phyloP scores from a whole-genome alignment of 768 basidiomycete genomes.

The Suillus spraguei region DNA sequence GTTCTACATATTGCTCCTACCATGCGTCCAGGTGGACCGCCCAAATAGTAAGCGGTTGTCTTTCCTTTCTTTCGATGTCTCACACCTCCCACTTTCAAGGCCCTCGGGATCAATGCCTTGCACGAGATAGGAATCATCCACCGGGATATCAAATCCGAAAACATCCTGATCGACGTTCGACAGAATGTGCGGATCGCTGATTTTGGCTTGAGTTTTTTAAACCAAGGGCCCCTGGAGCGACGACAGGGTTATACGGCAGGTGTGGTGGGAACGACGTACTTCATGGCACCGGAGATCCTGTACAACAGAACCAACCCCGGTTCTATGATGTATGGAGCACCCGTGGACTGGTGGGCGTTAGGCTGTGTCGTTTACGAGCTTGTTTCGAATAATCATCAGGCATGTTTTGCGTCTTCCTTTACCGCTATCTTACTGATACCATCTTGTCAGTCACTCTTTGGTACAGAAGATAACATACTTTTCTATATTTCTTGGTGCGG shows the following conservation, averaged over 20 bases:
- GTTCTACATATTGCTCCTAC: slow-evolving; percentile 16
- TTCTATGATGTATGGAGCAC: neutral
- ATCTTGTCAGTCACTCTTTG: neutral
- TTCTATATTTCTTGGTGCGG: neutral
- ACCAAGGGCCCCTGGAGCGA: neutral
- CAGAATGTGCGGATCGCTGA: neutral
- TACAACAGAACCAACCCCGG: neutral
- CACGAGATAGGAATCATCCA: slow-evolving; percentile 67
- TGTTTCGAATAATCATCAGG: neutral
- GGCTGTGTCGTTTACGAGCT: neutral
- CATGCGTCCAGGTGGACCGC: slow-evolving; percentile 33
- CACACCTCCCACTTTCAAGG: slow-evolving; percentile 24
- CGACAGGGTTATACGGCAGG: neutral
- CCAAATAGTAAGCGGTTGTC: slow-evolving; percentile 36
- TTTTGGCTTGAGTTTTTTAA: neutral
- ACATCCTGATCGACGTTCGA: neutral
- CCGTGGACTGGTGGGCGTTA: neutral
- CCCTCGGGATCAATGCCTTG: slow-evolving; percentile 42
- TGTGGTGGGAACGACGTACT: neutral
- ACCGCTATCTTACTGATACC: neutral
- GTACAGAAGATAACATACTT: neutral
- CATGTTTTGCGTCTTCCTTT: neutral
- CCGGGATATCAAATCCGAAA: slow-evolving; percentile 55
- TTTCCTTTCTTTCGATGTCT: neutral
- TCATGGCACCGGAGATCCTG: neutral